Evolutionary conservation across 345 rosid genomes (phyloP).

Genomic region (Eucalyptus curtisii): DNA sequence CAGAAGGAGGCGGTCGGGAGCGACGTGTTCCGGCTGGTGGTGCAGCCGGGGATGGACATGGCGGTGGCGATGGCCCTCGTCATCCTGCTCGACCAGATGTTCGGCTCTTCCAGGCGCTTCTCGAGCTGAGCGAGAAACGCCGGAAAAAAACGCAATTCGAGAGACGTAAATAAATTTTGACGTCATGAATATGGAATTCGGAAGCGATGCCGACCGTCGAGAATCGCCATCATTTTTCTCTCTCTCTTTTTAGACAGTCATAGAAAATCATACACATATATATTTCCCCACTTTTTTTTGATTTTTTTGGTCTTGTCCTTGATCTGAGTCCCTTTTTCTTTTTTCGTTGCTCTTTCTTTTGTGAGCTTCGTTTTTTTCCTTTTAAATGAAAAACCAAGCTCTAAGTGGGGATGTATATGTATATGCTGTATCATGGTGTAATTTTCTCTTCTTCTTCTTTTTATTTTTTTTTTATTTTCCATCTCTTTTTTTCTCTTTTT

Average conservation of each 20-base stretch:
- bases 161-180: neutral
- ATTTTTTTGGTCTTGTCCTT: neutral
- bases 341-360: neutral
- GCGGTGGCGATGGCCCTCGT: conserved; percentile 73
- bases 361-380: conserved; percentile 30
- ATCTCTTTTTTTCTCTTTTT: neutral
- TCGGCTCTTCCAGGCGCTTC: conserved; percentile 40
- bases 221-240: neutral
- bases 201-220: neutral
- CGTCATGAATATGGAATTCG: neutral
- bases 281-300: neutral
- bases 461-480: neutral
- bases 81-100: conserved; percentile 90
- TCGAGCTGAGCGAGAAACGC: neutral
- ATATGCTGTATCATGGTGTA: neutral
- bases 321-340: neutral
- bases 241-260: neutral
- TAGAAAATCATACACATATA: neutral
- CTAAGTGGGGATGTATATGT: neutral
- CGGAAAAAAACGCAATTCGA: neutral
- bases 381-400: conserved; percentile 26
- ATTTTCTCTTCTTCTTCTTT: neutral
- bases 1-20: conserved; percentile 58
- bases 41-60: conserved; percentile 50
- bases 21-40: conserved; percentile 65